phyloP scores from a whole-genome alignment of 192 early-diverging fungal species.

The Backusella morwellensis region DNA sequence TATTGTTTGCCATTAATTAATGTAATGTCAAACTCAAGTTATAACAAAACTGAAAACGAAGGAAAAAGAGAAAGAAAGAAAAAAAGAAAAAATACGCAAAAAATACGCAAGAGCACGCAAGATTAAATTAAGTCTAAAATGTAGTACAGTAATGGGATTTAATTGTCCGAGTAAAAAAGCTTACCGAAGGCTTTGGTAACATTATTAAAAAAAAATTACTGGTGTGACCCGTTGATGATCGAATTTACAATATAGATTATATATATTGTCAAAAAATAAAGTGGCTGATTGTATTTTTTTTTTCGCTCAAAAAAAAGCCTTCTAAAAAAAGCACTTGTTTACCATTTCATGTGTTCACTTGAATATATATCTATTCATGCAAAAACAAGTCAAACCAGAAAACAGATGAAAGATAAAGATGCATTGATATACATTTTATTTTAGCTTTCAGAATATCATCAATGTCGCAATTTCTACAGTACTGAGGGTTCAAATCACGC shows the following conservation, averaged over 20 bases:
- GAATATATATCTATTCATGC: not conserved
- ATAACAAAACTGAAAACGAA: conserved; percentile 7
- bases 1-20: not conserved
- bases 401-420: not conserved
- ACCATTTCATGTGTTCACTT: not conserved
- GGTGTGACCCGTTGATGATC: not conserved
- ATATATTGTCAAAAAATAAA: not conserved
- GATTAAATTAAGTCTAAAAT: not conserved
- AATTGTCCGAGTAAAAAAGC: conserved; percentile 3
- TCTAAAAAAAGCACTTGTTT: not conserved
- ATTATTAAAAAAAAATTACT: not conserved
- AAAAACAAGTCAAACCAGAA: not conserved
- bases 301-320: not conserved
- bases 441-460: not conserved
- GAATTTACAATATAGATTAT: not conserved
- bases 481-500: conserved; percentile 6
- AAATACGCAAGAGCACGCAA: conserved; percentile 13
- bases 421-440: not conserved
- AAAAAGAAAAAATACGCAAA: conserved; percentile 1
- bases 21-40: not conserved
- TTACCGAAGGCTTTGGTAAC: not conserved
- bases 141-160: conserved; percentile 1
- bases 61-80: not conserved
- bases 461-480: conserved; percentile 16
- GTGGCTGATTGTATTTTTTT: not conserved